Base-by-base conservation (phyloP, 495 filamentous ascomycete species). In the Neurospora pannonica region DNA sequence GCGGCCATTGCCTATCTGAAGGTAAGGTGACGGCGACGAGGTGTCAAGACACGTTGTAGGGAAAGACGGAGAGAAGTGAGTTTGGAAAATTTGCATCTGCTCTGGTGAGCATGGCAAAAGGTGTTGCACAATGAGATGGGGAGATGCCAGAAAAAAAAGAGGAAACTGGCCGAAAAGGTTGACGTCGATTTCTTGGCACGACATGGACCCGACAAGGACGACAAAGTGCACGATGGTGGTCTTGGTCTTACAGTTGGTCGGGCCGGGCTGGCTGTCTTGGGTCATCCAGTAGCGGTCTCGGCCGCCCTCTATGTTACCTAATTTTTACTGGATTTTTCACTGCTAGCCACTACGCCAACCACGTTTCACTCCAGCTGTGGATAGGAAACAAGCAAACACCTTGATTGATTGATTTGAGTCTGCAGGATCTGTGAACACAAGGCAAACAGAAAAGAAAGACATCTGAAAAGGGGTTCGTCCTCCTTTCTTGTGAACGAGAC, bases 1-100 rank as follows among this genome's bases (percentile, higher is more conserved):
- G 73, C 46, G 5, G 54, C 34, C 75, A 78, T 77, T 71, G 75
- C 43, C 67, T 73, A 69, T 17, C 28, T 8, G 21, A 15, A 62
- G 28, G 13, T 34, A 15, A 62, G 28, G 13, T 34, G 54, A 67
- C 54, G 54, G 6, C 54, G 54, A 1, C 28, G 54, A 62, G 54
- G 54, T 62, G 54, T 62, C 54, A 62, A 62, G 54, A 62, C 13
- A 34, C 6, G 28, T 19, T 62, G 28, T 62, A 67, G 54, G 54
- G 54, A 34, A 67, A 67, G 28, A 31, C 28, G 28, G 28, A 34
- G 28, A 31, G 24, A 62, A 19, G 28, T 17, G 28, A 62, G 13
- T 17, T 34, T 9, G 4, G 54, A 62, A 34, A 62, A 17, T 17
- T 62, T 31, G 54, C 24, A 62, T 62, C 46, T 62, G 24, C 54